Base-by-base conservation (phyloP, 805 yeast species). In the Monosporozyma aerobia region DNA sequence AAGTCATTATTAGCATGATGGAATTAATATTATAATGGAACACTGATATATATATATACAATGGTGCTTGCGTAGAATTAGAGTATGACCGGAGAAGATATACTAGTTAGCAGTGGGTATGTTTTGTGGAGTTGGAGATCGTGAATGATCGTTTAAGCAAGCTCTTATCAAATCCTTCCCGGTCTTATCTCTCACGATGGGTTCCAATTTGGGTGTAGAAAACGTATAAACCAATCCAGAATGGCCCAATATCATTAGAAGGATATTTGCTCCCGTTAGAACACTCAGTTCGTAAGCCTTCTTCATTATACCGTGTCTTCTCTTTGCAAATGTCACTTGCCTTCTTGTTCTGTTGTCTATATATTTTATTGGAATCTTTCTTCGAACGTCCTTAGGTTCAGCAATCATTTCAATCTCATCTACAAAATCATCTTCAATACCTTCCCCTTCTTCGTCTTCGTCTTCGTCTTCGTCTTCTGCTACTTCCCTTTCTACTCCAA, bases 241-340 rank as follows among this genome's bases (percentile, higher is more conserved):
- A 69, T 90, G 96, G 48, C 95, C 84, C 43, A 90, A 95, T 52
- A 94, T 97, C 58, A 92, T 79, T 54, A 92, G 75, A 58, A 92
- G 77, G 27, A 94, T 97, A 71, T 92, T 97, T 39, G 98, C 90
- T 51, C 99, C 98, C 8, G 98, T 92, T 63, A 92, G 78, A 48
- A 94, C 97, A 14, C 95, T 85, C 59, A 92, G 77, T 69, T 92
- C 99, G 72, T 92, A 92, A 16, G 97, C 97, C 73, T 92, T 92
- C 74, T 92, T 92, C 97, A 92, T 92, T 64, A 92, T 90, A 57
- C 99, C 99, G 41, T 96, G 97, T 72, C 90, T 87, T 74, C 99
- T 85, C 74, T 92, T 92, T 52, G 96, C 87, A 65, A 92, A 92
- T n/a, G 98, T 92, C 59, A 92, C 92, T 71, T 92, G 98, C 63